Conservation (phyloP, 2,329 filamentous ascomycete species). For the Pyrenophora tritici-repentis region DNA sequence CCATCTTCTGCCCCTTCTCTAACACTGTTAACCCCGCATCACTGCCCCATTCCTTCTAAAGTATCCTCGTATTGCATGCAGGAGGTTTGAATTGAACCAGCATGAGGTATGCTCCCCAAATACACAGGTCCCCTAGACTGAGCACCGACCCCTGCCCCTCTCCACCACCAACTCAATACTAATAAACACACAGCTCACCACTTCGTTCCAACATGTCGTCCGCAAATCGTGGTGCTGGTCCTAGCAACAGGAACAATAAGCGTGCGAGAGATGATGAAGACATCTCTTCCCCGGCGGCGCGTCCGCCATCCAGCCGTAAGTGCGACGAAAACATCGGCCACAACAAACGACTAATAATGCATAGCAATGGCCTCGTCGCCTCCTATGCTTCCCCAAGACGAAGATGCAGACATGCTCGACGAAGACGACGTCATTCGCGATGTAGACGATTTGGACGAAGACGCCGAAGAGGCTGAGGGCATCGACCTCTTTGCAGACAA, state of each 20-base stretch:
- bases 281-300: slow-evolving; percentile 59
- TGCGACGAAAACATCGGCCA: slow-evolving; percentile 27
- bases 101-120: slow-evolving; percentile 28
- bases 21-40: slow-evolving; percentile 10
- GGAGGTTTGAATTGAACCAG: slow-evolving; percentile 9
- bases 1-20: slow-evolving; percentile 9
- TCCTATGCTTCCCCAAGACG: slow-evolving; percentile 68
- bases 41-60: background rate
- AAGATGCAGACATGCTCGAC: slow-evolving; percentile 72
- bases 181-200: slow-evolving; percentile 68
- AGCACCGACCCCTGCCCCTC: slow-evolving; percentile 23
- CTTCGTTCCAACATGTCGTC: slow-evolving; percentile 79
- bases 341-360: slow-evolving; percentile 26
- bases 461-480: slow-evolving; percentile 71
- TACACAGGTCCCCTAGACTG: slow-evolving; percentile 3
- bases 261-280: slow-evolving; percentile 69
- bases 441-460: slow-evolving; percentile 70
- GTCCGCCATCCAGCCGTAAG: slow-evolving; percentile 67
- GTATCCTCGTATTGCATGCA: slow-evolving; percentile 1
- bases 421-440: slow-evolving; percentile 69
- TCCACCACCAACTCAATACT: slow-evolving; percentile 21
- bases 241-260: slow-evolving; percentile 65
- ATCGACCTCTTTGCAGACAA: slow-evolving; percentile 74
- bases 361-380: slow-evolving; percentile 64
- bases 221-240: slow-evolving; percentile 73